These are phyloP conservation scores for Diaporthe citrichinensis DNA, from an alignment of 2,329 filamentous ascomycete species.

Conservation along the genomic window DNA sequence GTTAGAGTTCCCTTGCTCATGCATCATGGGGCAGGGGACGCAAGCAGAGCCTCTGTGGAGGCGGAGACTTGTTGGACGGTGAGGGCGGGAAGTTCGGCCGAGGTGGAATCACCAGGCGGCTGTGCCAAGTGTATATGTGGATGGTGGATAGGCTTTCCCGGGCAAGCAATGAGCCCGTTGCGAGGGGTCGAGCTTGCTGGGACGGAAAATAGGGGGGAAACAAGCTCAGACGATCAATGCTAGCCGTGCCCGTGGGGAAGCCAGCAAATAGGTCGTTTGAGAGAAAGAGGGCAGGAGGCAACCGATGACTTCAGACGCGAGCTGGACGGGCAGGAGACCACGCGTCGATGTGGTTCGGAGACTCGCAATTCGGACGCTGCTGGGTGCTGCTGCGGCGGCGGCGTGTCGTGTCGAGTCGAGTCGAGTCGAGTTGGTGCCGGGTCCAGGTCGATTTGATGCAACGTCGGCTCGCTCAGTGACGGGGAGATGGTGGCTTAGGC, in stretches of 20 bases:
- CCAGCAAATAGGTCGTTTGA: neutral
- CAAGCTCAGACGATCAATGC: conserved; percentile 34
- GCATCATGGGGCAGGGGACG: conserved; percentile 42
- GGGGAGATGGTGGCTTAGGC: conserved; percentile 17
- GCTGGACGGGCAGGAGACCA: conserved; percentile 22
- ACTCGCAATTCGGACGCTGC: conserved; percentile 10
- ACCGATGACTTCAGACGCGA: conserved; percentile 25
- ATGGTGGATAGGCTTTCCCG: conserved; percentile 26
- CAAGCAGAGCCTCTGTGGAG: conserved; percentile 28
- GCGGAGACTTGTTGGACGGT: conserved; percentile 17
- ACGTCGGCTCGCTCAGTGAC: conserved; percentile 17
- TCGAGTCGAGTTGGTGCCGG: neutral
- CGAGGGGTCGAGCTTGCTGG: conserved; percentile 22
- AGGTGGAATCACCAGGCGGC: conserved; percentile 32
- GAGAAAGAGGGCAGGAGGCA: conserved; percentile 16
- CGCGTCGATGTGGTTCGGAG: neutral
- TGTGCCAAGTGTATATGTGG: conserved; percentile 21
- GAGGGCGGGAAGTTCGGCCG: conserved; percentile 26
- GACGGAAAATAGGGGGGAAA: neutral
- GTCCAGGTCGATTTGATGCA: conserved; percentile 19
- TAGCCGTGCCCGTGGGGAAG: conserved; percentile 18
- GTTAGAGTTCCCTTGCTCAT: conserved; percentile 42
- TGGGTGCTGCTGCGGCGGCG: neutral
- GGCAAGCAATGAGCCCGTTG: conserved; percentile 21
- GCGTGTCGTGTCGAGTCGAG: conserved; percentile 10